These are phyloP conservation scores for Daucus carota DNA, from an alignment of 129 eudicot genomes.

Conservation along the genomic window DNA sequence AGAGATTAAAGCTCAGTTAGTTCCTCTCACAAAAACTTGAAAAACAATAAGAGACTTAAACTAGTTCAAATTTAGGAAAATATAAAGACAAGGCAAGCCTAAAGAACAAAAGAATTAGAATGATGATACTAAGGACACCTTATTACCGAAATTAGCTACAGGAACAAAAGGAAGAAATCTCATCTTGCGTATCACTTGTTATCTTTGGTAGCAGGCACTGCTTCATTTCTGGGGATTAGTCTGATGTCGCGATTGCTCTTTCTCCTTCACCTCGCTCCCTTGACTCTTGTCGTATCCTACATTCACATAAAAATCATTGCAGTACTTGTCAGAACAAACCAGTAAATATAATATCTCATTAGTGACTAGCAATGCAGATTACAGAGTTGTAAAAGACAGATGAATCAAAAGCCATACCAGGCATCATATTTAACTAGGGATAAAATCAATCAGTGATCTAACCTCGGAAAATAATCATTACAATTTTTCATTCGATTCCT, in stretches of 20 bases:
- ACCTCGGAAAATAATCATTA: no score
- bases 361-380: no score
- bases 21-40: no score
- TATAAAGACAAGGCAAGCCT: neutral
- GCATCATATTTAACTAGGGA: no score
- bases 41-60: no score
- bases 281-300: conserved; percentile 48
- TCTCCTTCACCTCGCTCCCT: conserved; percentile 75
- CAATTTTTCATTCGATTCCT: no score
- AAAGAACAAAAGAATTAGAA: neutral
- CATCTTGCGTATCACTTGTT: neutral
- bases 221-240: conserved; percentile 3
- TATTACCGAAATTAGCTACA: neutral
- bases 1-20: no score
- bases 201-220: neutral
- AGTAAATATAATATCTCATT: no score
- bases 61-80: neutral
- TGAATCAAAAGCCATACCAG: no score
- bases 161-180: neutral
- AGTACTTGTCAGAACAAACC: no score
- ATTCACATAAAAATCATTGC: neutral
- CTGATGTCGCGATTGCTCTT: conserved; percentile 56
- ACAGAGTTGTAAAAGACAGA: no score
- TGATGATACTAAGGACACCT: neutral
- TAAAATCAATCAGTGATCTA: no score